Conservation (phyloP, 768 basidiomycete genomes). For the Pleurotus platypus region DNA sequence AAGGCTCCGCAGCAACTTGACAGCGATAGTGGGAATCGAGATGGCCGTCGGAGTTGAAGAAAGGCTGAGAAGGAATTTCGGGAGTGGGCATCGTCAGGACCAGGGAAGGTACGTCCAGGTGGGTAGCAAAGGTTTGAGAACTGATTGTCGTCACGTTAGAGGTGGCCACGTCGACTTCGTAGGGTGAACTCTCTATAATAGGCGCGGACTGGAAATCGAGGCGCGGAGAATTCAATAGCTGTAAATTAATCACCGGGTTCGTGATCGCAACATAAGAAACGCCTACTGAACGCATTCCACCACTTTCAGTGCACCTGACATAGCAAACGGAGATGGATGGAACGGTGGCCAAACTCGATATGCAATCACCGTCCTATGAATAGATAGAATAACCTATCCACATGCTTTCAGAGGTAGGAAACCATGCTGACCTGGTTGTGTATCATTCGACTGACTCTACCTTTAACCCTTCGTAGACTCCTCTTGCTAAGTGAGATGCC, state of each 20-base stretch:
- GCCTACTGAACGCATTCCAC: background rate
- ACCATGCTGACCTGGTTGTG: background rate
- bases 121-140: background rate
- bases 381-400: background rate
- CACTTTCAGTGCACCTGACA: background rate
- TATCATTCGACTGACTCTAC: conserved; percentile 2
- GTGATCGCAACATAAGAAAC: too few relatives aligned
- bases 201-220: too few relatives aligned
- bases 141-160: too few relatives aligned
- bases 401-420: background rate
- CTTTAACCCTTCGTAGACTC: conserved; percentile 5
- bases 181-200: too few relatives aligned
- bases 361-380: background rate
- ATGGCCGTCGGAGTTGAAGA: background rate
- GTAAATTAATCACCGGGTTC: too few relatives aligned
- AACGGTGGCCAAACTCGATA: background rate
- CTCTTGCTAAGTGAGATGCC: background rate
- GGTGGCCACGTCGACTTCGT: too few relatives aligned
- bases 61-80: background rate
- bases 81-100: conserved; percentile 3
- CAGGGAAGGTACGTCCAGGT: background rate
- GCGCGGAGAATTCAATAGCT: too few relatives aligned
- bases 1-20: background rate
- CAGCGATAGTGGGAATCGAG: too few relatives aligned
- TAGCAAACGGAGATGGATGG: background rate